Conservation (phyloP, 2,329 filamentous ascomycete genomes). For the Penicillium brasilianum region DNA sequence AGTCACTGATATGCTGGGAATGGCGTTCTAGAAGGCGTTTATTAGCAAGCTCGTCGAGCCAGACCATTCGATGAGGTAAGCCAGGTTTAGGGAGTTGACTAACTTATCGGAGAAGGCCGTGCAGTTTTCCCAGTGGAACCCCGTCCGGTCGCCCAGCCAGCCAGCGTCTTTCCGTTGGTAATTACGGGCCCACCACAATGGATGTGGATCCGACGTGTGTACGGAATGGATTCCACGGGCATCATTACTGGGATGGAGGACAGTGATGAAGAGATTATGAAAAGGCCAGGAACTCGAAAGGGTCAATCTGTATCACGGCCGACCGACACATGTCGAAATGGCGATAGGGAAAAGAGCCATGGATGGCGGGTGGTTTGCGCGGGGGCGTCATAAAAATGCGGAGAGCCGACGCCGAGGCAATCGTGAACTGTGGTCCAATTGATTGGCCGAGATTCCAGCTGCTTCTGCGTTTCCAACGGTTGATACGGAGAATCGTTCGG, state of each 20-base stretch:
- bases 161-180: conserved; percentile 33
- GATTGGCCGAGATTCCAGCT: conserved; percentile 25
- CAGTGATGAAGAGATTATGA: too few species aligned
- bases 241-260: not conserved
- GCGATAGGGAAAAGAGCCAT: not conserved
- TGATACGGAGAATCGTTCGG: conserved; percentile 5
- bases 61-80: conserved; percentile 19
- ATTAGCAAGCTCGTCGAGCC: conserved; percentile 12
- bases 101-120: conserved; percentile 16
- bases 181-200: conserved; percentile 20
- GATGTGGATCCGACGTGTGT: conserved; percentile 13
- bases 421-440: conserved; percentile 18
- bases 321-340: too few species aligned
- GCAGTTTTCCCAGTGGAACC: conserved; percentile 4
- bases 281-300: not conserved
- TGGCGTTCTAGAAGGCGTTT: conserved; percentile 1
- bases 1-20: not conserved
- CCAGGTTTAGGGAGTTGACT: too few species aligned
- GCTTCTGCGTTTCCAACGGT: conserved; percentile 18
- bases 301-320: not conserved
- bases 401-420: conserved; percentile 24
- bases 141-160: conserved; percentile 23
- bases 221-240: conserved; percentile 1
- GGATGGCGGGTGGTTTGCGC: not conserved
- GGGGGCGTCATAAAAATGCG: conserved; percentile 16